Evolutionary conservation across 2,329 filamentous ascomycete genomes (phyloP), one percentile per base, ranked within the genome.

Genomic region (Penicillium capsulatum): DNA sequence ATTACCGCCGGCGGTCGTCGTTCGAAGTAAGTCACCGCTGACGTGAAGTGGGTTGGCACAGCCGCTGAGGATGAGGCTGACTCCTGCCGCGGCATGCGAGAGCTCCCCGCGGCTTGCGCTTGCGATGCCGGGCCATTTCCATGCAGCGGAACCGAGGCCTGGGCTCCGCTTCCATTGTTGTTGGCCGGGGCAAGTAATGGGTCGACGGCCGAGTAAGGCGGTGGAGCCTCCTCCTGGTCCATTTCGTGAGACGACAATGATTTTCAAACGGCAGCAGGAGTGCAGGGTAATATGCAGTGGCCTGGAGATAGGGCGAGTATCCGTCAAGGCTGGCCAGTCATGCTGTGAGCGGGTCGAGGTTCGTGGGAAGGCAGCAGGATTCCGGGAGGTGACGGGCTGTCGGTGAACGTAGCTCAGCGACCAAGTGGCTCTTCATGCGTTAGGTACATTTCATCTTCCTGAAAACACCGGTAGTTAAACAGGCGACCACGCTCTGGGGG

Each of bases 201-300:
- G 41, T 69, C 66, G 36, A 65, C 56, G 27, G 64, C 56, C 43
- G 66, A 64, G 48, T 68, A 69, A 17, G 66, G 66, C 37, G 66
- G 64, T 51, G 66, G 66, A 44, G 58, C 61, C 38, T 67, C 65
- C 20, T 68, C 63, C 36, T 57, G 50, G 40, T 63, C 60, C 61
- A 64, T 64, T 44, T 41, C 44, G 48, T 31, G 29, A 41, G 31
- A 27, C 26, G 11, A 6, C 4, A 14, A 28, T 4, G 13, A 14
- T 14, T 5, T 28, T 14, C 9, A 28, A 28, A n/a, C 13, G 11
- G 9, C 5, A 11, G n/a, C 10, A 5, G 13, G n/a, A 7, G 37
- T 29, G 26, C 35, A 36, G n/a, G n/a, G n/a, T n/a, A 40, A 31
- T 38, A 34, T 37, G 31, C 20, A 28, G 31, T 14, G 40, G 44